Evolutionary conservation across 2,329 filamentous ascomycete genomes (phyloP), one percentile per base, ranked within the genome.

Genomic region (Arthrobotrys sinensis): DNA sequence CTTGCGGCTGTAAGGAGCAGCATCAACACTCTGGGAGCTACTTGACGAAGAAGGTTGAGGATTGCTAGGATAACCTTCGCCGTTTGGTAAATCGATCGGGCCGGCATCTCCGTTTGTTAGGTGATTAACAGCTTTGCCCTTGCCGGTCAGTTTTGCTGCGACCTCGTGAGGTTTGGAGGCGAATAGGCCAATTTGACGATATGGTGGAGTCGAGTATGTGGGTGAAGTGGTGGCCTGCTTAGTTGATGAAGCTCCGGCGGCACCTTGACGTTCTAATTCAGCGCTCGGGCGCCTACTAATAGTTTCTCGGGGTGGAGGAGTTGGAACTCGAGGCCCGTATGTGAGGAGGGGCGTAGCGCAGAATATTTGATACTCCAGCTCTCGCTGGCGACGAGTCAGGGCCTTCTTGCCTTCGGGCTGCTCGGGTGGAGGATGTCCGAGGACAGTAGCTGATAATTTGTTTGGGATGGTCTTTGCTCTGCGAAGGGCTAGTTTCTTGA

Each of bases 381-480:
- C 5, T 19, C 73, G 60, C 19, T 78, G 60, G 36, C 46, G 43
- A 45, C 67, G 62, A n/a, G 73, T 67, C 11, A 71, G 8, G 16
- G 38, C n/a, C 36, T 67, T 78, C 2, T 28, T 53, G 48, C 43
- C 50, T 5, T 43, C 45, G 6, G 40, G 34, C 7, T 14, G 12
- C 36, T n/a, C 34, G 7, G 46, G 53, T n/a, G 28, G 7, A 34
- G 66, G 48, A 38, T 68, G 43, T 7, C 73, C 73, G 32, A 62
- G 67, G 16, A 71, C 62, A 38, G 36, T 63, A 28, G 52, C 19
- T 24, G 73, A 52, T 14, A 78, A 43, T 14, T 78, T 60, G n/a
- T 71, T 70, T 45, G 73, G 73, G 11, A 78, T 66, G 11, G 60
- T 66, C 21, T 62, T 65, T 14, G 66, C 73, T 28, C 62, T 68